Evolutionary conservation across 257 asterid species (phyloP).

Genomic region (Scutellaria barbata): DNA sequence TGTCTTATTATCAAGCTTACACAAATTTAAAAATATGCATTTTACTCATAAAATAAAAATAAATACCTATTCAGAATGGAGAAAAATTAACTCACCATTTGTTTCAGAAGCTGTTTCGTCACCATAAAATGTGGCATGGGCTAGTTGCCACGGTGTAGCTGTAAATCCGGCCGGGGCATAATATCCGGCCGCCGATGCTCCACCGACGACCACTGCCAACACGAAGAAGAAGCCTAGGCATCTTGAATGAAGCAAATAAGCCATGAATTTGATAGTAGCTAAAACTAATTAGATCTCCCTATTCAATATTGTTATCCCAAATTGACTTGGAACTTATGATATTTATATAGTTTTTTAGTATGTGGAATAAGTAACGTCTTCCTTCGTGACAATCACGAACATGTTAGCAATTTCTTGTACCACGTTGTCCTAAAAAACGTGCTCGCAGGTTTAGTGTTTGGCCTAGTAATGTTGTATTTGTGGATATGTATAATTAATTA

Average conservation of each 20-base stretch:
- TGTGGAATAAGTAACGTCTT: constrained; percentile 1
- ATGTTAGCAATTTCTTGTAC: constrained; percentile 17
- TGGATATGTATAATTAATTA: not conserved
- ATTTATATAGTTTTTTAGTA: constrained; percentile 43
- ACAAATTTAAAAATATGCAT: too few species aligned
- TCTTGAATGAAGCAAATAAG: constrained; percentile 39
- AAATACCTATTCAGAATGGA: too few species aligned
- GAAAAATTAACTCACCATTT: constrained; percentile 43
- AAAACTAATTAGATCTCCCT: constrained; percentile 3
- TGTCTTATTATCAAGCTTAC: too few species aligned
- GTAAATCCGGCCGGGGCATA: constrained; percentile 34
- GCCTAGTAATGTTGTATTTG: constrained; percentile 24
- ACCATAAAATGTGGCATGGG: constrained; percentile 75
- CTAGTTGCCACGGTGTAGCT: constrained; percentile 53
- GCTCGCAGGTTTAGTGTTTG: constrained; percentile 38
- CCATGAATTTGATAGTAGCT: constrained; percentile 41
- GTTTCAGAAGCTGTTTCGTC: constrained; percentile 69
- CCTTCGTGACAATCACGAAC: constrained; percentile 54
- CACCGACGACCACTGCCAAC: constrained; percentile 26
- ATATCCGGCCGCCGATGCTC: constrained; percentile 43
- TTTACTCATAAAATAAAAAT: too few species aligned
- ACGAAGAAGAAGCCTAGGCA: constrained; percentile 42
- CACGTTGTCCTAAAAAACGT: constrained; percentile 41
- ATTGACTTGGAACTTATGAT: constrained; percentile 35
- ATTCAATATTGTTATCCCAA: constrained; percentile 6